Conservation (phyloP, 2,329 filamentous ascomycete species). For the Sclerotinia subarctica region DNA sequence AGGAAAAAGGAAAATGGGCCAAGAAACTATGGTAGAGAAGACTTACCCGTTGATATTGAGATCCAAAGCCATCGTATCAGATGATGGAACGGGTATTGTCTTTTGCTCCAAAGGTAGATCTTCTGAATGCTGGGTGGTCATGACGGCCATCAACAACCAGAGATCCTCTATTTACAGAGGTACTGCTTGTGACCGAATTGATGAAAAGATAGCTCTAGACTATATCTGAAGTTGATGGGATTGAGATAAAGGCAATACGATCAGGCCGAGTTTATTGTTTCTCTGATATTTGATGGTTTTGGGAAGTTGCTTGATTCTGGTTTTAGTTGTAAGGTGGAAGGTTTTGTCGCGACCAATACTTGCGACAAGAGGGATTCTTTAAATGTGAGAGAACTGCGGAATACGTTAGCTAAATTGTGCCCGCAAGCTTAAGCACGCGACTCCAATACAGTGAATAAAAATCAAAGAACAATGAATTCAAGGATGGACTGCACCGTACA, state of each 20-base stretch:
- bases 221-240: background rate
- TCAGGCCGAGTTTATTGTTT: background rate
- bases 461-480: background rate
- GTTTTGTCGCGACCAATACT: background rate
- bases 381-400: background rate
- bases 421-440: background rate
- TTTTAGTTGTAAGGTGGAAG: background rate
- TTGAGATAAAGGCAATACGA: slow-evolving; percentile 15
- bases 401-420: background rate
- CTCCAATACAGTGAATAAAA: background rate
- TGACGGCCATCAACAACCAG: slow-evolving; percentile 49
- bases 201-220: background rate
- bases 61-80: slow-evolving; percentile 52
- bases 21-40: slow-evolving; percentile 33
- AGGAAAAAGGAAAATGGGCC: slow-evolving; percentile 33
- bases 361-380: background rate
- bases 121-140: slow-evolving; percentile 46
- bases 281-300: background rate
- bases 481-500: background rate
- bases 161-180: slow-evolving; percentile 28
- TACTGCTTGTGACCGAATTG: slow-evolving; percentile 18
- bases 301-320: background rate
- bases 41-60: slow-evolving; percentile 59
- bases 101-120: slow-evolving; percentile 47
- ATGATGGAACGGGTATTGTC: slow-evolving; percentile 46